These are phyloP conservation scores for Thalassiosira ordinaria DNA, from an alignment of 352 stramenopile species.

Conservation along the genomic window DNA sequence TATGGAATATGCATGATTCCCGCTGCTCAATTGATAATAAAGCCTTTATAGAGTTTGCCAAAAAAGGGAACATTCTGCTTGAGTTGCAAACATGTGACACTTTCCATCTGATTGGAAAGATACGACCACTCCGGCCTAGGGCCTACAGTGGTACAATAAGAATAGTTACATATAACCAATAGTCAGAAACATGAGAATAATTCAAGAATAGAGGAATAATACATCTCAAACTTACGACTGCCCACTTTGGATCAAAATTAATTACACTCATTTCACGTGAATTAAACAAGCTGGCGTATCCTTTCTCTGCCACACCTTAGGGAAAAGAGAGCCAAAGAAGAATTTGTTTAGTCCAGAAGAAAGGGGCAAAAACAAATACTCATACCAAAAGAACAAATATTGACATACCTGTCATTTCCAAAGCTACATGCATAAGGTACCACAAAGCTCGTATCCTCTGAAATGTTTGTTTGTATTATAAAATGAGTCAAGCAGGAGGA, in stretches of 20 bases:
- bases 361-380: too few species aligned
- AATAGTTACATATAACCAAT: background rate
- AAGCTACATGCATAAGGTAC: conserved; percentile 33
- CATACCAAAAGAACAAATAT: too few species aligned
- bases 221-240: too few species aligned
- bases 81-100: conserved; percentile 11
- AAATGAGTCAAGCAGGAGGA: too few species aligned
- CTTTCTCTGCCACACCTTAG: conserved; percentile 9
- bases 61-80: conserved; percentile 17
- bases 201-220: too few species aligned
- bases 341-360: too few species aligned
- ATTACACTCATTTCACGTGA: conserved; percentile 1
- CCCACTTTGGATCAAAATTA: background rate
- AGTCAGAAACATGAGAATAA: background rate
- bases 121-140: background rate
- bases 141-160: background rate
- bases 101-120: conserved; percentile 21
- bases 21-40: conserved; percentile 6
- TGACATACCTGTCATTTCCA: conserved; percentile 14
- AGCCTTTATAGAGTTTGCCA: background rate
- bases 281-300: conserved; percentile 27
- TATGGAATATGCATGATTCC: conserved; percentile 9
- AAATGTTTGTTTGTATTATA: background rate
- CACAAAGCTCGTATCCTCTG: conserved; percentile 13
- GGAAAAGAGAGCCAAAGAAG: too few species aligned